Evolutionary conservation across 805 yeast species (phyloP).

Genomic region (Starmerella stigmatis): DNA sequence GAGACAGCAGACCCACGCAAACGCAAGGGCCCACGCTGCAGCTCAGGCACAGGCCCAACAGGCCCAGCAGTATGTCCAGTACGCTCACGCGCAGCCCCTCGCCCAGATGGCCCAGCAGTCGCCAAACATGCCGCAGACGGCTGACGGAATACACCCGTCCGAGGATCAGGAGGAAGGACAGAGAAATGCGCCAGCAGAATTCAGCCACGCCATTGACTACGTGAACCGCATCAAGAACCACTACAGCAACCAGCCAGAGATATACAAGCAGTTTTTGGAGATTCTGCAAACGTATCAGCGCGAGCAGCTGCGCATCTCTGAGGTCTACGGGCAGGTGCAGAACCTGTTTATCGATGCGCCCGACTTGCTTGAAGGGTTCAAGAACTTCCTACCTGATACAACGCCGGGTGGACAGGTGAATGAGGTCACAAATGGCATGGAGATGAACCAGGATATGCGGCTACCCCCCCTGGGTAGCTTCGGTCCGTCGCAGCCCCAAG

Average conservation of each 20-base stretch:
- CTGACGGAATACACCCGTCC: constrained; percentile 27
- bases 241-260: constrained; percentile 87
- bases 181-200: constrained; percentile 57
- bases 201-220: constrained; percentile 91
- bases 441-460: constrained; percentile 35
- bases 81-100: constrained; percentile 28
- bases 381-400: constrained; percentile 86
- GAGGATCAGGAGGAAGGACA: constrained; percentile 1
- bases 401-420: constrained; percentile 32
- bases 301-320: constrained; percentile 89
- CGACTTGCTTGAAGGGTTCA: constrained; percentile 86
- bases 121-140: constrained; percentile 12
- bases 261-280: constrained; percentile 87
- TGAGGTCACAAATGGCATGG: constrained; percentile 6
- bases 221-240: constrained; percentile 94
- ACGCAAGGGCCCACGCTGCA: constrained; percentile 21
- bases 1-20: constrained; percentile 22
- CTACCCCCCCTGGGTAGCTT: constrained; percentile 85
- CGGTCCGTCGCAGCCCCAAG: constrained; percentile 41
- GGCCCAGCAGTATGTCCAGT: constrained; percentile 28
- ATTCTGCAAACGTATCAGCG: constrained; percentile 93
- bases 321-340: constrained; percentile 90
- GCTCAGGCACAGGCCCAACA: constrained; percentile 29
- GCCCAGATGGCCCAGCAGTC: constrained; percentile 33
- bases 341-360: constrained; percentile 84